phyloP scores from a whole-genome alignment of 78 protist genomes.

The Diacronema lutheri region DNA sequence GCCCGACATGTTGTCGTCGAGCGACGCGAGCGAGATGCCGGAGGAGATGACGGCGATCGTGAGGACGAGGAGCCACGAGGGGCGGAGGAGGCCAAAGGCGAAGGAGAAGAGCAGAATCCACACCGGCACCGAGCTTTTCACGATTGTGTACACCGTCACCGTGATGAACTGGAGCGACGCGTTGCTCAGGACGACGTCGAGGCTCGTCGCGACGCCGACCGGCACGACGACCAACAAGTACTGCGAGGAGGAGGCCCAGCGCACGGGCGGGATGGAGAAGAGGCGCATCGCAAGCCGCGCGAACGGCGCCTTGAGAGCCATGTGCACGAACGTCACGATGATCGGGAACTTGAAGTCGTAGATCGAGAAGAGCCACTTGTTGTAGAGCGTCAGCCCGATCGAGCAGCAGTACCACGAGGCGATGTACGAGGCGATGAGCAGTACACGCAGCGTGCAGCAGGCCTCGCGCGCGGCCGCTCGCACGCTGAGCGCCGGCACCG shows the following conservation, averaged over 20 bases:
- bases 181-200: background rate
- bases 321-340: background rate
- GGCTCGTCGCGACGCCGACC: background rate
- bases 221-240: background rate
- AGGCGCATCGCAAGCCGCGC: background rate
- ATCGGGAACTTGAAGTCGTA: background rate
- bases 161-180: background rate
- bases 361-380: background rate
- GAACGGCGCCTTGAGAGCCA: background rate
- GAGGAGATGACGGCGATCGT: background rate
- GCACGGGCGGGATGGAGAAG: background rate
- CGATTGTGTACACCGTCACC: background rate
- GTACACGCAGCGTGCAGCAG: no score
- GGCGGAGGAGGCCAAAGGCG: background rate
- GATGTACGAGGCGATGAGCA: background rate
- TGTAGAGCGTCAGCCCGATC: background rate
- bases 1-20: no score
- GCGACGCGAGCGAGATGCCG: background rate
- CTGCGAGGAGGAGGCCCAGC: no score
- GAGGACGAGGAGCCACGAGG: background rate
- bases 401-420: background rate
- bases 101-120: background rate
- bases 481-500: no score
- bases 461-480: no score
- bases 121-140: background rate